These are phyloP conservation scores for Fusarium sacchari DNA, from an alignment of 2,329 filamentous ascomycete genomes.

Conservation along the genomic window DNA sequence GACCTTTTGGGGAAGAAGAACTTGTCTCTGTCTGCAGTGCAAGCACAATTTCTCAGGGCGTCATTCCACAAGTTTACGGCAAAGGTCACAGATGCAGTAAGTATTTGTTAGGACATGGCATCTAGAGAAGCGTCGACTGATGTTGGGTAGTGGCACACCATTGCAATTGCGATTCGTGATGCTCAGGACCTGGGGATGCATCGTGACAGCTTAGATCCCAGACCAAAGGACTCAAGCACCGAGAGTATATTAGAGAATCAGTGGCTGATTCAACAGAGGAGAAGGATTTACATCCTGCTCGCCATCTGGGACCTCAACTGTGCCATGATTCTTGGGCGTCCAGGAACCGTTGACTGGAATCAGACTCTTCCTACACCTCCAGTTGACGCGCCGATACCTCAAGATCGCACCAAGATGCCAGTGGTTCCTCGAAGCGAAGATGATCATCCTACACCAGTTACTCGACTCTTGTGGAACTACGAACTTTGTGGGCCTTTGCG, in stretches of 20 bases:
- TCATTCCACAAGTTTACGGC: constrained; percentile 68
- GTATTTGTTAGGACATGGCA: neutral
- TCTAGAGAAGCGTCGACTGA: neutral
- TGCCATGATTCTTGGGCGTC: constrained; percentile 63
- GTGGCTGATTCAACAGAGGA: constrained; percentile 66
- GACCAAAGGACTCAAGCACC: constrained; percentile 56
- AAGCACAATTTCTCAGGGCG: constrained; percentile 66
- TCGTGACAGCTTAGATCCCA: constrained; percentile 62
- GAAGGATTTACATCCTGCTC: constrained; percentile 66
- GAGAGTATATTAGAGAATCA: constrained; percentile 65
- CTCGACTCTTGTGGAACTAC: constrained; percentile 62
- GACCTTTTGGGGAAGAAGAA: constrained; percentile 66
- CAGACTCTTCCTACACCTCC: constrained; percentile 60
- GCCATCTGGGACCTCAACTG: constrained; percentile 63
- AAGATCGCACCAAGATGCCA: constrained; percentile 58
- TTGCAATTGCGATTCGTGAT: constrained; percentile 67
- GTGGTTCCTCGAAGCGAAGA: constrained; percentile 58
- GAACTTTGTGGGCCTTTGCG: constrained; percentile 60
- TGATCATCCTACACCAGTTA: constrained; percentile 67
- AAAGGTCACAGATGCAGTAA: constrained; percentile 66
- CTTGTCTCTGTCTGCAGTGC: constrained; percentile 65
- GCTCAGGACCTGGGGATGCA: constrained; percentile 72
- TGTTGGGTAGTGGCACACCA: constrained; percentile 61
- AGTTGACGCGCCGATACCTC: constrained; percentile 62
- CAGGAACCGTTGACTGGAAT: constrained; percentile 64